Evolutionary conservation across 352 stramenopile genomes (phyloP).

Genomic region (Phytophthora lateralis): DNA sequence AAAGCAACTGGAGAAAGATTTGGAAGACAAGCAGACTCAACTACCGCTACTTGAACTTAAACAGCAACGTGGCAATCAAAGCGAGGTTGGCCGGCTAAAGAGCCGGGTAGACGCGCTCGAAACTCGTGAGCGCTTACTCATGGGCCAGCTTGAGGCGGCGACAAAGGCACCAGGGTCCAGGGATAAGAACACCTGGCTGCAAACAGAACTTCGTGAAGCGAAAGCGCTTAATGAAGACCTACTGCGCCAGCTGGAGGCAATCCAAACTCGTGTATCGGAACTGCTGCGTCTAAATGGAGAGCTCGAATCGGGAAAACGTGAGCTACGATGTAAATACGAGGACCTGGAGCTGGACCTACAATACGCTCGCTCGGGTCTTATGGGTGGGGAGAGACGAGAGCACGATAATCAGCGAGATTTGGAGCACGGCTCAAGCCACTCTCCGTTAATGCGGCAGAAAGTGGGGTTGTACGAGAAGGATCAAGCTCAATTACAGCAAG

Average conservation of each 20-base stretch:
- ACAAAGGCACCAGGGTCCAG: constrained; percentile 30
- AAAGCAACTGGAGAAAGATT: constrained; percentile 65
- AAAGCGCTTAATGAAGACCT: constrained; percentile 55
- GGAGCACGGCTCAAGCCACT: constrained; percentile 25
- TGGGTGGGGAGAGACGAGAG: constrained; percentile 16
- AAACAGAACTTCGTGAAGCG: constrained; percentile 37
- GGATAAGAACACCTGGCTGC: constrained; percentile 32
- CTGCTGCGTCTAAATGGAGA: constrained; percentile 49
- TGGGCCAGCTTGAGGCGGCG: constrained; percentile 55
- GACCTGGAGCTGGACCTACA: constrained; percentile 69
- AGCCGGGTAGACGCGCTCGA: constrained; percentile 69
- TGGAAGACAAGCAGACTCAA: constrained; percentile 52
- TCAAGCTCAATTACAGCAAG: constrained; percentile 72
- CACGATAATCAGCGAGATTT: constrained; percentile 34
- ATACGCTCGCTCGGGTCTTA: constrained; percentile 43
- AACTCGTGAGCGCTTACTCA: constrained; percentile 66
- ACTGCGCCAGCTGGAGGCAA: constrained; percentile 48
- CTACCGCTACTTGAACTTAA: constrained; percentile 33
- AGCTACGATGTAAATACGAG: constrained; percentile 51
- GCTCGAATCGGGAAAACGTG: constrained; percentile 52
- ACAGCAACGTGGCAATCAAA: constrained; percentile 28
- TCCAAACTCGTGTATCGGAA: constrained; percentile 50
- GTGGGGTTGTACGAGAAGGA: constrained; percentile 81
- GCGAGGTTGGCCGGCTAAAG: constrained; percentile 52
- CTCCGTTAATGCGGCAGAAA: constrained; percentile 64